Percentiles rank a stretch among this genome's conserved stretches.
Evolutionary conservation across 768 basidiomycete species (phyloP).

Genomic region (Sporobolomyces roseus): DNA sequence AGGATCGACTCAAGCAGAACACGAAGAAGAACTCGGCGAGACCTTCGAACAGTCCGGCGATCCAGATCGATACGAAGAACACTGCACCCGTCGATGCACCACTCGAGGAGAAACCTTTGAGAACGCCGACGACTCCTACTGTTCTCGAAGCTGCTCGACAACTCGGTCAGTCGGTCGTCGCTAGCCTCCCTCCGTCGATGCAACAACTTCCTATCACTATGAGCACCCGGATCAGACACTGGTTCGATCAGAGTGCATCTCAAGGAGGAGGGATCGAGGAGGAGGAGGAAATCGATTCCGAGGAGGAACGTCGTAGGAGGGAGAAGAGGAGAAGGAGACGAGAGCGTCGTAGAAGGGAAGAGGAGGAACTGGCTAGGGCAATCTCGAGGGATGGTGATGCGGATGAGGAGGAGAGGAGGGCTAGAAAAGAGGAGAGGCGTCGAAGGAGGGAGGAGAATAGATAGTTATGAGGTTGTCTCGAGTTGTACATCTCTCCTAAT

Average conservation of each 20-base stretch:
- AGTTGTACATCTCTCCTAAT: no score
- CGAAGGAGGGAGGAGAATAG: neutral
- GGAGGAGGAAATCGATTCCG: conserved; percentile 10
- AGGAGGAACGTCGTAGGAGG: conserved; percentile 9
- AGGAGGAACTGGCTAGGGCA: neutral
- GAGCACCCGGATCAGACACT: conserved; percentile 6
- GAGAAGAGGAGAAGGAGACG: neutral
- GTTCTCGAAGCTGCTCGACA: conserved; percentile 23
- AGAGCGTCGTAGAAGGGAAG: neutral
- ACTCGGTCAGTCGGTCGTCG: conserved; percentile 15
- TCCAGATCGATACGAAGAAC: conserved; percentile 10
- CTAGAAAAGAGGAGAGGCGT: neutral
- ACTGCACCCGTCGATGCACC: neutral
- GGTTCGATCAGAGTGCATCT: conserved; percentile 7
- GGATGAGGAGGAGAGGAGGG: neutral
- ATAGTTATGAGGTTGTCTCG: neutral
- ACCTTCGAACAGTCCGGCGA: conserved; percentile 8
- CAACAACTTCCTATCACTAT: conserved; percentile 14
- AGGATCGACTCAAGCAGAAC: conserved; percentile 4
- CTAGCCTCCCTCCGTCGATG: conserved; percentile 10
- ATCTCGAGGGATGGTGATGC: neutral
- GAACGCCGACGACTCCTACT: conserved; percentile 5
- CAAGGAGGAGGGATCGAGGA: neutral
- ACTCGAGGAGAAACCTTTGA: neutral
- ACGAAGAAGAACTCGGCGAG: conserved; percentile 1